Evolutionary conservation across 106 monocot species (phyloP), one percentile per base, ranked within the genome.

Genomic region (Ottelia alismoides): DNA sequence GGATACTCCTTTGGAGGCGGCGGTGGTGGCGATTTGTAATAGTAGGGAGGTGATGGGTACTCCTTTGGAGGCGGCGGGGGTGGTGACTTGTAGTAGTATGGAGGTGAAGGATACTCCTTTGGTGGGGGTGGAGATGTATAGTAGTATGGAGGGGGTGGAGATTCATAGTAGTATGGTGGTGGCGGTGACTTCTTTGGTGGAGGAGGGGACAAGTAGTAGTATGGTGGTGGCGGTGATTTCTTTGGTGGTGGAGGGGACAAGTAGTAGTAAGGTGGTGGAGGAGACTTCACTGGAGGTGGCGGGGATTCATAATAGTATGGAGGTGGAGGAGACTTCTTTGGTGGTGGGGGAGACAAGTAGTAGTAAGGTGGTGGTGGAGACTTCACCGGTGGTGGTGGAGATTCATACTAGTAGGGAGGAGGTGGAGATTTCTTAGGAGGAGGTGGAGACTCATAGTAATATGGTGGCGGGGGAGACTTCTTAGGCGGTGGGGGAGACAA

Each of bases 301-400:
- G 71, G 71, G 0, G 71, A 68, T 11, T 56, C 47, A 45, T 71
- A 71, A 27, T 63, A 28, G 28, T 71, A 71, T n/a, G n/a, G n/a
- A n/a, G n/a, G n/a, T n/a, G n/a, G n/a, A n/a, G n/a, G n/a, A n/a
- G n/a, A n/a, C n/a, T n/a, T n/a, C n/a, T n/a, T n/a, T n/a, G n/a
- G n/a, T n/a, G n/a, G n/a, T n/a, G n/a, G n/a, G n/a, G n/a, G n/a
- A n/a, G n/a, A n/a, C n/a, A n/a, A n/a, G n/a, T n/a, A n/a, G n/a
- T n/a, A n/a, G n/a, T n/a, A n/a, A n/a, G n/a, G n/a, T n/a, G n/a
- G n/a, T n/a, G n/a, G n/a, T n/a, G n/a, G n/a, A n/a, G n/a, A n/a
- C n/a, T n/a, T n/a, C n/a, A n/a, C n/a, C n/a, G n/a, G n/a, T n/a
- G n/a, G n/a, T n/a, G n/a, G n/a, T n/a, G n/a, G n/a, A n/a, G n/a